Evolutionary conservation across 106 monocot genomes (phyloP).

Genomic region (Iris macrosiphon): DNA sequence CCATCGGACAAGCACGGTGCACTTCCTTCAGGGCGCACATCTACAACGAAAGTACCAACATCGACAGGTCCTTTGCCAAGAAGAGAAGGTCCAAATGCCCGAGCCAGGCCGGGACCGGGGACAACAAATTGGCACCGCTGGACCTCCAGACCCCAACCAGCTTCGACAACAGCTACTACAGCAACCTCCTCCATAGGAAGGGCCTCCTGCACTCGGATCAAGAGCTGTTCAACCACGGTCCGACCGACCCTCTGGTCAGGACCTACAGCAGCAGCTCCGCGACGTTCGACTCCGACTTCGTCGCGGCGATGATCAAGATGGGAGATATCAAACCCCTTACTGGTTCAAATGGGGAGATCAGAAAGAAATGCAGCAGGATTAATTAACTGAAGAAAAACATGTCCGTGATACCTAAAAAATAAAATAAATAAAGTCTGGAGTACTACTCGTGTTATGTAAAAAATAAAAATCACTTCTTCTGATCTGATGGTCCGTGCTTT

Average conservation of each 20-base stretch:
- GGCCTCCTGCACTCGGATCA: conserved; percentile 32
- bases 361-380: conserved; percentile 1
- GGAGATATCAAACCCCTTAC: neutral
- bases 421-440: too few relatives aligned
- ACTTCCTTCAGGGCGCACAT: conserved; percentile 13
- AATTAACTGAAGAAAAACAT: neutral
- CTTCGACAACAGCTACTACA: conserved; percentile 20
- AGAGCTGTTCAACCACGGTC: conserved; percentile 8
- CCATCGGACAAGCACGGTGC: conserved; percentile 31
- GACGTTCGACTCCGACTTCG: neutral
- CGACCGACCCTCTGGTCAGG: neutral
- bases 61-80: conserved; percentile 15
- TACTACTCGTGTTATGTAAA: too few relatives aligned
- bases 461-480: too few relatives aligned
- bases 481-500: too few relatives aligned
- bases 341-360: conserved; percentile 5
- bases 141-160: conserved; percentile 1
- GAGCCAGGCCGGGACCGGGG: neutral
- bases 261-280: neutral
- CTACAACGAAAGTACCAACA: conserved; percentile 28
- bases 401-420: too few relatives aligned
- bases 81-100: conserved; percentile 5
- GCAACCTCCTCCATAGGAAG: conserved; percentile 11
- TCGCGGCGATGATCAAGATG: neutral
- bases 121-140: conserved; percentile 4